Evolutionary conservation across 2,329 filamentous ascomycete species (phyloP), one percentile per base, ranked within the genome.

Genomic region (Claviceps digitariae): DNA sequence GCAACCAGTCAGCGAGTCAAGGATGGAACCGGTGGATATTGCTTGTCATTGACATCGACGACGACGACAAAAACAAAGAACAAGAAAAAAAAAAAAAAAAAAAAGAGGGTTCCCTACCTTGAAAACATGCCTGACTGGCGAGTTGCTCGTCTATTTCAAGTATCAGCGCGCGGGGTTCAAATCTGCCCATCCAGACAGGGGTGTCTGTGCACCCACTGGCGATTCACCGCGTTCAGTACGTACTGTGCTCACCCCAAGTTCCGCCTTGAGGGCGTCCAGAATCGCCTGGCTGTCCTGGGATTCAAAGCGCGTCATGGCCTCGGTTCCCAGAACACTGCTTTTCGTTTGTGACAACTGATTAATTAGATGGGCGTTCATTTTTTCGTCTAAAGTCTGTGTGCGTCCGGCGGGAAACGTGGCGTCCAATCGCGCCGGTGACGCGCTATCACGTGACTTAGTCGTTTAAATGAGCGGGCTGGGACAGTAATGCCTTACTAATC

Each of bases 211-310:
- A 9, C 43, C 21, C 23, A n/a, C 12, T 9, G 21, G 12, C n/a
- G 13, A 41, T 52, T 48, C 41, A 41, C 44, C 12, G 36, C 20
- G 36, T 20, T 17, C 50, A 50, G 20, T 58, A 72, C 71, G 61
- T 64, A 73, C 71, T 63, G 63, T 60, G 48, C 63, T 67, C 17
- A 69, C 62, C 53, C 69, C 70, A 54, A 72, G 68, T 54, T 69
- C 62, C 21, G 61, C 63, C 56, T 66, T 67, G 57, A 72, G 65
- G 53, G 63, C 63, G 38, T 69, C 65, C 2, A 71, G 57, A 27
- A 74, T 62, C 27, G 64, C 61, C 61, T 74, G 72, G 63, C 69
- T 75, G 59, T 75, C 72, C 57, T 74, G 72, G 8, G 70, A 63
- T 52, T 58, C 54, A 36, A 60, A 55, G 21, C 57, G 57, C 54